These are phyloP conservation scores for Glonium stellatum DNA, from an alignment of 495 filamentous ascomycete genomes.

Conservation along the genomic window DNA sequence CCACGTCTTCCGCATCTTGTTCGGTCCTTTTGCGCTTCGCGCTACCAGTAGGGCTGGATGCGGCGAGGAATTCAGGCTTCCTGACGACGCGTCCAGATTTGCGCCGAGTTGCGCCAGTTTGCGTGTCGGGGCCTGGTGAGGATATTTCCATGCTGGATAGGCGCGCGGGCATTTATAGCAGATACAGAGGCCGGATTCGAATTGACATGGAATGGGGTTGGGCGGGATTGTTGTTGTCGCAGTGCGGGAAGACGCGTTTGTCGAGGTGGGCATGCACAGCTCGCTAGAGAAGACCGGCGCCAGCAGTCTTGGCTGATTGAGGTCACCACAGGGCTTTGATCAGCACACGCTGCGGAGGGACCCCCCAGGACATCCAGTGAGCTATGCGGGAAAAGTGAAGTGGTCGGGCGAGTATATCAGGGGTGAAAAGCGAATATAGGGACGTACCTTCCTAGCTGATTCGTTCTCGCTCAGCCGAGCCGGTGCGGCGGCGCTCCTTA, in stretches of 20 bases:
- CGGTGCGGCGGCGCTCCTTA: no score
- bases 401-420: no score
- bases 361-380: no score
- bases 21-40: conserved; percentile 54
- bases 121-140: conserved; percentile 48
- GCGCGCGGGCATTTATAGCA: conserved; percentile 36
- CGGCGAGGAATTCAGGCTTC: conserved; percentile 24
- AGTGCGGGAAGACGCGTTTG: background rate
- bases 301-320: background rate
- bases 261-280: background rate
- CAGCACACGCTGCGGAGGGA: no score
- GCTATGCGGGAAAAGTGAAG: no score
- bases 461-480: no score
- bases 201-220: background rate
- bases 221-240: background rate
- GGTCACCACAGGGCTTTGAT: background rate
- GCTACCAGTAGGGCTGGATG: conserved; percentile 32
- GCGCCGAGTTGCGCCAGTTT: conserved; percentile 49
- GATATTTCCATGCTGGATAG: conserved; percentile 49
- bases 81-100: conserved; percentile 55
- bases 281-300: background rate
- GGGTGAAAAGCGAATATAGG: no score
- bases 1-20: conserved; percentile 34
- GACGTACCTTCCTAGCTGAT: no score
- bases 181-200: background rate